Percentiles rank a stretch among this genome's conserved stretches.
Evolutionary conservation across 805 yeast species (phyloP).

Genomic region (Pichia manshurica): DNA sequence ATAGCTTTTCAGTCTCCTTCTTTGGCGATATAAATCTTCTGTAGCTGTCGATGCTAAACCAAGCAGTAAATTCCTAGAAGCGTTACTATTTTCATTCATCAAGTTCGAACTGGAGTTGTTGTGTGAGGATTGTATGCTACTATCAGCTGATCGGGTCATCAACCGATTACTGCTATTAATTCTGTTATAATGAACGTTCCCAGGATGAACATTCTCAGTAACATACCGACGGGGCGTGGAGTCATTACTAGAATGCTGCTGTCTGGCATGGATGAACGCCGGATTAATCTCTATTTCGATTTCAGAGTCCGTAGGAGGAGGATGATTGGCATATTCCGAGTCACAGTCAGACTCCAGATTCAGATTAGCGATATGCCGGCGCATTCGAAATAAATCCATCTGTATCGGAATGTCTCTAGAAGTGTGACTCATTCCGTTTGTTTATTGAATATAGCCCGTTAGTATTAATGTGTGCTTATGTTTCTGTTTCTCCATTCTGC

Average conservation of each 20-base stretch:
- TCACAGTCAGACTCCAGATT: slow-evolving; percentile 16
- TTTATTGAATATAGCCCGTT: too few relatives aligned
- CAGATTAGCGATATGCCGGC: slow-evolving; percentile 4
- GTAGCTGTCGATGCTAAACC: slow-evolving; percentile 27
- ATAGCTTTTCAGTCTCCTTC: slow-evolving; percentile 43
- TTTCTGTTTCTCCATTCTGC: too few relatives aligned
- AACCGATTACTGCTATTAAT: background rate
- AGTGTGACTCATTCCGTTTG: background rate
- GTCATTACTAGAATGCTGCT: too few relatives aligned
- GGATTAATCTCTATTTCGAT: slow-evolving; percentile 19
- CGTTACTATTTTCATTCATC: background rate
- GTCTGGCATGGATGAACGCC: background rate
- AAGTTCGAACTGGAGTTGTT: background rate
- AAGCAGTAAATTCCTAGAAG: slow-evolving; percentile 11
- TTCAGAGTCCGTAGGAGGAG: slow-evolving; percentile 35
- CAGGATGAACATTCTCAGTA: background rate
- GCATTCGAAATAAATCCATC: background rate
- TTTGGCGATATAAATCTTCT: slow-evolving; percentile 23
- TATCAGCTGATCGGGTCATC: slow-evolving; percentile 1
- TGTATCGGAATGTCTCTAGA: background rate
- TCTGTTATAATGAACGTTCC: background rate
- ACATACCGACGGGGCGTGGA: too few relatives aligned
- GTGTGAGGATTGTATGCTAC: background rate
- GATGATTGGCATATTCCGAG: slow-evolving; percentile 35
- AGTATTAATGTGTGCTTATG: too few relatives aligned